Evolutionary conservation across 2,329 filamentous ascomycete species (phyloP), one percentile per base, ranked within the genome.

Genomic region (Colletotrichum aenigma): DNA sequence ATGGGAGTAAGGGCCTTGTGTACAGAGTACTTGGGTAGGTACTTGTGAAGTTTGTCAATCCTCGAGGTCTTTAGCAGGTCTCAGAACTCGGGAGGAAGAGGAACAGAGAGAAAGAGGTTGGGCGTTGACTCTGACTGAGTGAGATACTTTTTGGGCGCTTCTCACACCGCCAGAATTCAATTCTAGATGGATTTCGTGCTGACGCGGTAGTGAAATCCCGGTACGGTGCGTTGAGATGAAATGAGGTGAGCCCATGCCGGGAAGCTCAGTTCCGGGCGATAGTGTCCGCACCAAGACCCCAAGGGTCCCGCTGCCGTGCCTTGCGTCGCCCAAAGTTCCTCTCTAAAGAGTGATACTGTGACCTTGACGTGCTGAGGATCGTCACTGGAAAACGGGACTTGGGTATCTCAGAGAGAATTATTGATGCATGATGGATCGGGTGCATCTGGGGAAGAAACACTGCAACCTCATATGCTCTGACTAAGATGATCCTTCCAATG

Each of bases 231-330:
- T 55, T 56, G 60, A 64, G 56, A 68, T 68, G 62, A 56, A 73
- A 73, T 67, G 70, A 60, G 73, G 72, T 75, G 70, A 68, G 73
- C 56, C 34, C 62, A 75, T 66, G 73, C 73, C 73, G 74, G 71
- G 65, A 76, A 66, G 52, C 71, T 52, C 66, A 70, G 71, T 76
- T 76, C 70, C 74, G 70, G 67, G 32, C 52, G 65, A 52, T 72
- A 65, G 73, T 58, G 73, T 56, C 66, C n/a, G 64, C 64, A 58
- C 71, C 71, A 71, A 55, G 21, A 21, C 24, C 36, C 52, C 52
- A 8, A 64, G 24, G 34, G 32, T 24, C 60, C 61, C 61, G 61
- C 61, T 26, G 36, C 21, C 43, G 18, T 48, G 43, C 43, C 43
- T 48, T 48, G n/a, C 43, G 18, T 48, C 21, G 43, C 43, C 43